phyloP scores from a whole-genome alignment of 2,329 filamentous ascomycete genomes.

The Pseudogymnoascus pannorum region DNA sequence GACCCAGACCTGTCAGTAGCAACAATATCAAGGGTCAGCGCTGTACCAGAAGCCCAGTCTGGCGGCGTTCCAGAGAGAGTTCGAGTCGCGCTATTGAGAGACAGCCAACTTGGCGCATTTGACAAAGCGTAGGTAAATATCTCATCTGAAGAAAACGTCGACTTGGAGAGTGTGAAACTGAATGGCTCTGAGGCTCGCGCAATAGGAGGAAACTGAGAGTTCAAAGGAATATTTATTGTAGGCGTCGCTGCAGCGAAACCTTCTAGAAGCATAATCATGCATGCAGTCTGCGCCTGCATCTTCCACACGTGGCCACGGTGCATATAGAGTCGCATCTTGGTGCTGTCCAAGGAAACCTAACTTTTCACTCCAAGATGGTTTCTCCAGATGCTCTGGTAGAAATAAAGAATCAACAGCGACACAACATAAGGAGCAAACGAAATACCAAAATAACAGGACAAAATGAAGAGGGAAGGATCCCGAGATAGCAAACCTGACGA shows the following conservation, averaged over 20 bases:
- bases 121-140: slow-evolving; percentile 60
- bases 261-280: slow-evolving; percentile 4
- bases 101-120: slow-evolving; percentile 65
- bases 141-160: slow-evolving; percentile 61
- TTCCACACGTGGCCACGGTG: not conserved
- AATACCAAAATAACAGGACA: not conserved
- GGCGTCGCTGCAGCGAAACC: slow-evolving; percentile 26
- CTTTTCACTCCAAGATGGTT: not conserved
- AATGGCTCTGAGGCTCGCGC: slow-evolving; percentile 62
- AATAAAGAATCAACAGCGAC: not conserved
- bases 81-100: slow-evolving; percentile 56
- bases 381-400: slow-evolving; percentile 3
- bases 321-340: not conserved
- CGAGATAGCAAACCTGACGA: not conserved
- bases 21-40: slow-evolving; percentile 57
- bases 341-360: not conserved
- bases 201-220: slow-evolving; percentile 75
- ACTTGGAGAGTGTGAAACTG: slow-evolving; percentile 62
- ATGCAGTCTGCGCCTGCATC: not conserved
- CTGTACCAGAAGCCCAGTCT: slow-evolving; percentile 46
- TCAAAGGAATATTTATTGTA: slow-evolving; percentile 61
- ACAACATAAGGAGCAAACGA: not conserved
- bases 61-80: slow-evolving; percentile 65
- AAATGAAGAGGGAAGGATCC: not conserved
- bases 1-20: slow-evolving; percentile 62